Base-by-base conservation (phyloP, 2,329 filamentous ascomycete species). In the Neofusicoccum ribis region DNA sequence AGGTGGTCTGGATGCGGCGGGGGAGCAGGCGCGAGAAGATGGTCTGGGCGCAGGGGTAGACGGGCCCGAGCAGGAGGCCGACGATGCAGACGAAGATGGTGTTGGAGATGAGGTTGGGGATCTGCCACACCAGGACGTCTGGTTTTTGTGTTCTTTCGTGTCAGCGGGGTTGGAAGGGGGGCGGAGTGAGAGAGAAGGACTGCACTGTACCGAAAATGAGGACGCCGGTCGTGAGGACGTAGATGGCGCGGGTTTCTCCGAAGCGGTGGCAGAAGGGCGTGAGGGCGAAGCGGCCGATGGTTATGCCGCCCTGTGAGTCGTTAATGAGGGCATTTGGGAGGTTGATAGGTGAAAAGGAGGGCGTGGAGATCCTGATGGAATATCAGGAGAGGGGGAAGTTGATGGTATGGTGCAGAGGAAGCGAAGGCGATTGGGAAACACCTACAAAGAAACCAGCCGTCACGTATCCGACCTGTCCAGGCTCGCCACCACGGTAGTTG, bases 381-480 rank as follows among this genome's bases (percentile, higher is more conserved):
- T 23, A 23, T 23, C 3, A 23, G 1, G 39, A 27, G 12, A 23
- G 6, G 12, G 20, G 20, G 44, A 17, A 49, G 44, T 23, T 5
- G 23, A 31, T 31, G 27, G 27, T 1, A 31, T 31, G 5, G 5
- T 0, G 6, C 27, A 31, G 27, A 31, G 27, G 27, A 7, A 31
- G 27, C 1, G 27, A 7, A 31, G 27, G 27, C 5, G 39, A 3
- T 17, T n/a, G 23, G 14, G 2, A 0, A n/a, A 31, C 7, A 65
- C 88, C 85, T 44, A 80, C 85, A 85, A 85, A 88, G 73, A 88
- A 88, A 5, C 85, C 85, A 1, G 91, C 83, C 1, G 90, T 92
- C 23, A 95, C 90, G 75, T 95, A 95, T 41, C 92, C 92, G 17
- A 95, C 90, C 3, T 84, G 82, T 0, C 84, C 81, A 6, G 91